Conservation (phyloP, 2,329 filamentous ascomycete species). For the Volutella citrinella region DNA sequence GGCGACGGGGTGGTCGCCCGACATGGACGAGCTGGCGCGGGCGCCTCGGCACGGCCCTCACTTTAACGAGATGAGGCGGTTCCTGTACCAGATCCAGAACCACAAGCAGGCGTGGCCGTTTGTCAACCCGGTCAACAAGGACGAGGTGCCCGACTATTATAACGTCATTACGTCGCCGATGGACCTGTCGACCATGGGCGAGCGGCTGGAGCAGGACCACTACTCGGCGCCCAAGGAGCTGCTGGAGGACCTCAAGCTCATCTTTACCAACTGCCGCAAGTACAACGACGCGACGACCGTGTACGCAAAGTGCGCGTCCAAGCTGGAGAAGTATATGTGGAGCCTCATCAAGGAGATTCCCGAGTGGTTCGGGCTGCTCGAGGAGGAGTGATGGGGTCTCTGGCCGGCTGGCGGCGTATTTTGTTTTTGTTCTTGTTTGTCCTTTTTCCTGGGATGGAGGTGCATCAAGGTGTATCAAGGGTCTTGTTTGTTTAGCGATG, state of each 20-base stretch:
- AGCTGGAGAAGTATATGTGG: conserved; percentile 95
- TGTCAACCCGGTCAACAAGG: conserved; percentile 85
- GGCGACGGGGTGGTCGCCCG: conserved; percentile 89
- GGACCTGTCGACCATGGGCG: conserved; percentile 95
- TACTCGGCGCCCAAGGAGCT: conserved; percentile 93
- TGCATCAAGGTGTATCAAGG: no score
- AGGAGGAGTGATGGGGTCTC: no score
- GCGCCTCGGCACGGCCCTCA: conserved; percentile 95
- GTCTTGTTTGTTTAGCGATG: no score
- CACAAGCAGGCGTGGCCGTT: conserved; percentile 94
- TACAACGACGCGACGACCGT: conserved; percentile 96
- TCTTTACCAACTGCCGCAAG: conserved; percentile 91
- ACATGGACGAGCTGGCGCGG: conserved; percentile 95
- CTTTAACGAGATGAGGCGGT: conserved; percentile 87
- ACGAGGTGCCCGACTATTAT: conserved; percentile 98
- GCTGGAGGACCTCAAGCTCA: conserved; percentile 78
- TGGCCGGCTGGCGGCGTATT: no score
- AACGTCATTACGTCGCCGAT: conserved; percentile 97
- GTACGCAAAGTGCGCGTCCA: conserved; percentile 93
- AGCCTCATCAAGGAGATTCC: conserved; percentile 85
- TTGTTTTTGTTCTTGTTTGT: no score
- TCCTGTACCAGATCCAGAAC: conserved; percentile 94
- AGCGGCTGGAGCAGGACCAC: conserved; percentile 88
- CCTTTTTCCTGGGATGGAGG: no score
- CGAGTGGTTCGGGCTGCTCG: conserved; percentile 93